phyloP scores from a whole-genome alignment of 2,329 filamentous ascomycete genomes.

The Phaeosphaeria sp. region DNA sequence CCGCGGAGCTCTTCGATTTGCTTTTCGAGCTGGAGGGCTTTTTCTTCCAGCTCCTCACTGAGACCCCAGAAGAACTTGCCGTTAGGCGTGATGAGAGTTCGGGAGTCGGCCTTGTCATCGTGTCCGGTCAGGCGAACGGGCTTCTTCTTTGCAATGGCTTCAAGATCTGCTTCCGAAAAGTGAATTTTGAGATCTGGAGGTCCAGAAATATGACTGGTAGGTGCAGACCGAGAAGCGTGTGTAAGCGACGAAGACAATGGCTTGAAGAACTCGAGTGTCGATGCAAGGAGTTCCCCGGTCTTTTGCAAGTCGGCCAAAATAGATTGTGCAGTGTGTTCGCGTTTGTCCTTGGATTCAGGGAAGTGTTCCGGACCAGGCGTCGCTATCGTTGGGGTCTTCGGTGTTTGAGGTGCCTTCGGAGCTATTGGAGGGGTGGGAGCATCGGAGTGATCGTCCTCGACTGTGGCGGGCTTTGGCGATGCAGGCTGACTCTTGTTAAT shows the following conservation, averaged over 20 bases:
- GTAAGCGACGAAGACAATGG: conserved; percentile 46
- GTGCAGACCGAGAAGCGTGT: conserved; percentile 34
- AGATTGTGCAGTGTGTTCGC: conserved; percentile 40
- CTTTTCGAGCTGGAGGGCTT: conserved; percentile 73
- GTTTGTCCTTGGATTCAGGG: conserved; percentile 39
- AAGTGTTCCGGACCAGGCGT: conserved; percentile 27
- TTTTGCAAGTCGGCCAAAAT: conserved; percentile 50
- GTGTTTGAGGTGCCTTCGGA: conserved; percentile 25
- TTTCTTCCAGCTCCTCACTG: conserved; percentile 71
- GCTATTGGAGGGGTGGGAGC: conserved; percentile 13
- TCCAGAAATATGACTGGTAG: conserved; percentile 27
- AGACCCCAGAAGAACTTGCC: conserved; percentile 79
- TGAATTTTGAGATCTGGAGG: conserved; percentile 46
- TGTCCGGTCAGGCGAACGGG: conserved; percentile 53
- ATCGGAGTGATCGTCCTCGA: conserved; percentile 37
- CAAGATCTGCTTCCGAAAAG: conserved; percentile 52
- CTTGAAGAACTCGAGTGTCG: conserved; percentile 53
- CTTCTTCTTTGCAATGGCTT: conserved; percentile 63
- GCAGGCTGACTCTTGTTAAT: conserved; percentile 35
- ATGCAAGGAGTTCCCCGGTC: conserved; percentile 47
- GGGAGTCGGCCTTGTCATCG: conserved; percentile 54
- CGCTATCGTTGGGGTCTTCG: conserved; percentile 26
- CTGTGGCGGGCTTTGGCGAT: conserved; percentile 36
- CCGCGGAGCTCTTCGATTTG: conserved; percentile 41
- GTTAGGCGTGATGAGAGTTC: conserved; percentile 76